Percentiles rank a stretch among this genome's conserved stretches.
Evolutionary conservation across 192 early-diverging fungal genomes (phyloP).

Genomic region (Spizellomyces sp.): DNA sequence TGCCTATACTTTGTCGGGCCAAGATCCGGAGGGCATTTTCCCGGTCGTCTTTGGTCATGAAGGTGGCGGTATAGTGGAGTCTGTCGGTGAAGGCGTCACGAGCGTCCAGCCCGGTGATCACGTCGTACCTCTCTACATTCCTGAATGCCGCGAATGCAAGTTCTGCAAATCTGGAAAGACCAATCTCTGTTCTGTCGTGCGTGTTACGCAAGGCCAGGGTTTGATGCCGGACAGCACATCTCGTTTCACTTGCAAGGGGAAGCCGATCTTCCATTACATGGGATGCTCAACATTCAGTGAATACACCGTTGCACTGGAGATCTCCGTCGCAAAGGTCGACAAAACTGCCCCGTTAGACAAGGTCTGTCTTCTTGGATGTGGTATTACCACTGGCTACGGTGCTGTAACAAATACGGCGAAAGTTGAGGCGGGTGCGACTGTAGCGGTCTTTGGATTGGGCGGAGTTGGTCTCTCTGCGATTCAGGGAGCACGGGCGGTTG

Average conservation of each 20-base stretch:
- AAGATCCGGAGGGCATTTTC: slow-evolving; percentile 76
- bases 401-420: slow-evolving; percentile 93
- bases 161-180: slow-evolving; percentile 98
- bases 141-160: slow-evolving; percentile 92
- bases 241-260: slow-evolving; percentile 89
- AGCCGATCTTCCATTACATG: slow-evolving; percentile 95
- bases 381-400: slow-evolving; percentile 95
- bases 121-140: slow-evolving; percentile 84
- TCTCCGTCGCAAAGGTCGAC: slow-evolving; percentile 89
- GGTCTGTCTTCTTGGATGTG: slow-evolving; percentile 92
- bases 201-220: slow-evolving; percentile 91
- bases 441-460: slow-evolving; percentile 95
- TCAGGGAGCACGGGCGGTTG: slow-evolving; percentile 71
- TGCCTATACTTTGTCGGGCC: slow-evolving; percentile 90
- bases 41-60: slow-evolving; percentile 96
- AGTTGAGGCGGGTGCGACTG: slow-evolving; percentile 68
- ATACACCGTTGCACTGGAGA: slow-evolving; percentile 91
- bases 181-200: slow-evolving; percentile 89
- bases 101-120: slow-evolving; percentile 89
- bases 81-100: slow-evolving; percentile 92
- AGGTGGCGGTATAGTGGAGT: slow-evolving; percentile 92
- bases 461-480: slow-evolving; percentile 90
- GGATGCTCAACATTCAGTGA: slow-evolving; percentile 87
- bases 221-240: slow-evolving; percentile 94
- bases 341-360: slow-evolving; percentile 78